These are phyloP conservation scores for Malassezia vespertilionis DNA, from an alignment of 1,284 basidiomycete genomes.

Conservation along the genomic window DNA sequence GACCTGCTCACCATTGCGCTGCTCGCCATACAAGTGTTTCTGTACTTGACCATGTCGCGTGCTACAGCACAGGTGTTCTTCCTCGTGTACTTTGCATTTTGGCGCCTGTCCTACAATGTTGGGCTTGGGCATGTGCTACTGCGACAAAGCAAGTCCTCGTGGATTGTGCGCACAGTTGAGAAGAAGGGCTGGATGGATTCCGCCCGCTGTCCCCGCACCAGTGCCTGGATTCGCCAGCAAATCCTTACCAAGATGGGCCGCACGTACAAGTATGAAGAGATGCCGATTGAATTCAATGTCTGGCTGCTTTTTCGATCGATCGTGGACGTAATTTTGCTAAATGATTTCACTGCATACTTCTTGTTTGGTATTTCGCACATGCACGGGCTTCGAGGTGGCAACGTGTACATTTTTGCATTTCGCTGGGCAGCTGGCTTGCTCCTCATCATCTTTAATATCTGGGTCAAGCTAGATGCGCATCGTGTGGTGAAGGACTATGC, in stretches of 20 bases:
- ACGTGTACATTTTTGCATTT: constrained; percentile 62
- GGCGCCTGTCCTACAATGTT: constrained; percentile 80
- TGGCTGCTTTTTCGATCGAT: constrained; percentile 85
- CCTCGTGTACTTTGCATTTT: constrained; percentile 77
- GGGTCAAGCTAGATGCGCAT: constrained; percentile 97
- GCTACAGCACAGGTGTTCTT: constrained; percentile 55
- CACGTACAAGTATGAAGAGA: constrained; percentile 51
- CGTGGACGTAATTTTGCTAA: constrained; percentile 89
- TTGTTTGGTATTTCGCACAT: constrained; percentile 71
- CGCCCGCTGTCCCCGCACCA: constrained; percentile 56
- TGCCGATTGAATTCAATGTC: constrained; percentile 48
- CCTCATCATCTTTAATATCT: constrained; percentile 86
- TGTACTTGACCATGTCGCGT: constrained; percentile 59
- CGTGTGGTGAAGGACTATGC: constrained; percentile 73
- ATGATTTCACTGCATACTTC: constrained; percentile 78
- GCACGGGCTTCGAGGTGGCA: constrained; percentile 64
- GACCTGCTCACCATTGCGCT: constrained; percentile 74
- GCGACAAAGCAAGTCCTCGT: constrained; percentile 82
- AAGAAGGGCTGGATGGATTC: constrained; percentile 76
- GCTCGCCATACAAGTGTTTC: constrained; percentile 63
- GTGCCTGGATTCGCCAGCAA: constrained; percentile 73
- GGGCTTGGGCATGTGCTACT: constrained; percentile 88
- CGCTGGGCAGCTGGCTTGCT: constrained; percentile 76
- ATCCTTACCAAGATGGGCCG: constrained; percentile 81
- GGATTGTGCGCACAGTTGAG: constrained; percentile 74